phyloP scores from a whole-genome alignment of 164 flowering plant genomes.

The Dillenia suffruticosa region DNA sequence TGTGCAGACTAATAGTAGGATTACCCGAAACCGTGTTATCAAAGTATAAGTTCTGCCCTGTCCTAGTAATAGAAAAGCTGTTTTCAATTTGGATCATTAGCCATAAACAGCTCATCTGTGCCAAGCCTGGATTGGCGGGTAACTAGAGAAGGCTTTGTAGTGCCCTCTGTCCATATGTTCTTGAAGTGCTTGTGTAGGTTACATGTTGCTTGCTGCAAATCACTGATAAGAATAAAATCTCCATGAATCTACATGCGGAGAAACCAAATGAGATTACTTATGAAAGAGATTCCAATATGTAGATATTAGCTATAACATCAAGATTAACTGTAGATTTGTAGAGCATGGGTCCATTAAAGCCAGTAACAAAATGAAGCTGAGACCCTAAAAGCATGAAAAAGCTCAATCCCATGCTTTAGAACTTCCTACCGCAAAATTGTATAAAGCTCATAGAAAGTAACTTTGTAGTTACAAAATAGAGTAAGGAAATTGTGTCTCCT shows the following conservation, averaged over 20 bases:
- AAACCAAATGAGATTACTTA: too few species aligned
- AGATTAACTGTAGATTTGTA: too few species aligned
- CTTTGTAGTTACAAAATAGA: too few species aligned
- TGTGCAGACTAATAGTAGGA: constrained; percentile 56
- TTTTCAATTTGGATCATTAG: constrained; percentile 75
- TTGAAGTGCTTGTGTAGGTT: constrained; percentile 63
- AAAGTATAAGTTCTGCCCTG: constrained; percentile 44
- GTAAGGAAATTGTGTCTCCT: too few species aligned
- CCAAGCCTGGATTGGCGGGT: constrained; percentile 88
- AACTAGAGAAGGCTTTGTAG: constrained; percentile 69
- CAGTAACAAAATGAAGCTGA: too few species aligned
- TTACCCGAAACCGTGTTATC: constrained; percentile 72
- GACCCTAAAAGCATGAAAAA: too few species aligned
- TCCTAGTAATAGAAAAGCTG: constrained; percentile 87
- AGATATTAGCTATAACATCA: too few species aligned
- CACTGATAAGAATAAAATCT: constrained; percentile 86
- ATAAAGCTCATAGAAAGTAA: too few species aligned
- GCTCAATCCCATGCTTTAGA: too few species aligned
- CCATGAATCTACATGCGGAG: constrained; percentile 59
- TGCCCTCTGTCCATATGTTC: constrained; percentile 87
- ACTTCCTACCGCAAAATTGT: too few species aligned
- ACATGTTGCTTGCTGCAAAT: constrained; percentile 95
- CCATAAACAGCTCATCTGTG: constrained; percentile 88
- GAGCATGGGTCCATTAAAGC: too few species aligned
- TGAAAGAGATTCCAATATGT: too few species aligned